These are phyloP conservation scores for Floccularia luteovirens DNA, from an alignment of 768 basidiomycete genomes.

Conservation along the genomic window DNA sequence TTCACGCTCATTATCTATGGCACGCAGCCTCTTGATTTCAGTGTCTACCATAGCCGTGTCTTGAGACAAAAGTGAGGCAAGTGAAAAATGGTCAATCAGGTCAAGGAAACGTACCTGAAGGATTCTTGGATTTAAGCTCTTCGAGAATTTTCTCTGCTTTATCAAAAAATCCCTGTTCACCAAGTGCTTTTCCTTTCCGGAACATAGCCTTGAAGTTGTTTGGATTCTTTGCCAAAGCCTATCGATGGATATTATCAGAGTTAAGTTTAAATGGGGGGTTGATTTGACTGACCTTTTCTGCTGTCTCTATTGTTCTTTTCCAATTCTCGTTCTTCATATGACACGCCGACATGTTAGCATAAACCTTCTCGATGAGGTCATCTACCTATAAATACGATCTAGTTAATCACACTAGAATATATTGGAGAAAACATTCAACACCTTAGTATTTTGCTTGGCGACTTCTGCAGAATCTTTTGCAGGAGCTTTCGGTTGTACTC, in stretches of 20 bases:
- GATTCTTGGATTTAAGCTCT: conserved; percentile 58
- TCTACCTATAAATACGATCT: conserved; percentile 44
- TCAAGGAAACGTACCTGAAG: conserved; percentile 34
- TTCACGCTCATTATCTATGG: conserved; percentile 61
- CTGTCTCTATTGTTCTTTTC: conserved; percentile 73
- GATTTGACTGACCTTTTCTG: conserved; percentile 50
- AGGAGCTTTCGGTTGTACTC: conserved; percentile 24
- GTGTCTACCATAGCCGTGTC: conserved; percentile 53
- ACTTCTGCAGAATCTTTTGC: conserved; percentile 21
- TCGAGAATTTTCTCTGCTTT: conserved; percentile 60
- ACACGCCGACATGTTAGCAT: conserved; percentile 81
- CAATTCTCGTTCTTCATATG: conserved; percentile 77
- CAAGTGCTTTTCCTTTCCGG: conserved; percentile 74
- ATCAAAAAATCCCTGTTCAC: conserved; percentile 71
- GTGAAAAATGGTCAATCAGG: neutral
- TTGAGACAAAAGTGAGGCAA: conserved; percentile 14
- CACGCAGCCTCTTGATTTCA: conserved; percentile 55
- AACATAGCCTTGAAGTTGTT: conserved; percentile 75
- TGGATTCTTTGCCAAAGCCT: conserved; percentile 73
- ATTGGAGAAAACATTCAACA: conserved; percentile 14
- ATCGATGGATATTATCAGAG: neutral
- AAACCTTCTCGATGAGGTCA: conserved; percentile 71
- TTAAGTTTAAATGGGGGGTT: neutral
- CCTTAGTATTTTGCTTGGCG: conserved; percentile 62
- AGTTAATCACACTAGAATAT: conserved; percentile 1